Evolutionary conservation across 306 rosid species (phyloP).

Genomic region (Vigna mungo): DNA sequence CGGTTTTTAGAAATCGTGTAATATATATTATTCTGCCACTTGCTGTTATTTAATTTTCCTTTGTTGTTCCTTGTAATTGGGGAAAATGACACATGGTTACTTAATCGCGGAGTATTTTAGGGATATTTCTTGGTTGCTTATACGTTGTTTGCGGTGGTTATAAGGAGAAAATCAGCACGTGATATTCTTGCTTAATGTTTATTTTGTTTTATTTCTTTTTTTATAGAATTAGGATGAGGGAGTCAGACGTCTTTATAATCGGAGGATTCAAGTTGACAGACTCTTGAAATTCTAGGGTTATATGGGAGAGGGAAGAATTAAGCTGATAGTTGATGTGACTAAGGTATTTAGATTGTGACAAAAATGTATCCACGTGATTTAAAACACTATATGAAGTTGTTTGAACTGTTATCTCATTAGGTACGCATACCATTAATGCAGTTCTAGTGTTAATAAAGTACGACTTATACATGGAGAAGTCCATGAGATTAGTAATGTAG

Average conservation of each 20-base stretch:
- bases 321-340: background rate
- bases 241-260: background rate
- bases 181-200: slow-evolving; percentile 48
- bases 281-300: slow-evolving; percentile 24
- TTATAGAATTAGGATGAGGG: slow-evolving; percentile 6
- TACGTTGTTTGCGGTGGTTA: slow-evolving; percentile 45
- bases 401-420: background rate
- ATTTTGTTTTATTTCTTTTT: slow-evolving; percentile 4
- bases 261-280: slow-evolving; percentile 1
- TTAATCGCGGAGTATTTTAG: slow-evolving; percentile 28
- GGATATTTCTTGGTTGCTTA: slow-evolving; percentile 16
- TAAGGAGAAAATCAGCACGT: slow-evolving; percentile 50
- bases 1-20: background rate
- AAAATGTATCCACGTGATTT: background rate
- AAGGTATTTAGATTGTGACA: background rate
- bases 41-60: slow-evolving; percentile 7
- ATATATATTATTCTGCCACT: background rate
- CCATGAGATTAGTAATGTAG: background rate
- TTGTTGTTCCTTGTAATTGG: background rate
- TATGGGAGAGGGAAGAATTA: background rate
- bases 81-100: slow-evolving; percentile 32
- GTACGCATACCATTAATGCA: background rate
- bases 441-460: background rate
- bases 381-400: background rate
- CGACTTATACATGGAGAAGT: background rate